Evolutionary conservation across 1,284 basidiomycete species (phyloP), one percentile per base, ranked within the genome.

Genomic region (Marasmius sp.): DNA sequence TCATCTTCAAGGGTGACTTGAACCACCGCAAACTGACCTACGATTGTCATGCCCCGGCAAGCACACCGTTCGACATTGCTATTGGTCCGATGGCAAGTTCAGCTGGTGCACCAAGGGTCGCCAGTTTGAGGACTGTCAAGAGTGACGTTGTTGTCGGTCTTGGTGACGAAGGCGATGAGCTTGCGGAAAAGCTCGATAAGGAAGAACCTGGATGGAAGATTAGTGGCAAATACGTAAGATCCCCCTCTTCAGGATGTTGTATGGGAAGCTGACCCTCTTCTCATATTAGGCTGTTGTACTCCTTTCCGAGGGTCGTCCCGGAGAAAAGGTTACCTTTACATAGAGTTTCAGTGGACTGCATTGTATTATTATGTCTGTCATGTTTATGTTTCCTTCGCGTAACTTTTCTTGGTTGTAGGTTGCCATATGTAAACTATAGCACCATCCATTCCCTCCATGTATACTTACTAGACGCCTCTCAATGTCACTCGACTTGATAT

Each of bases 131-230:
- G 63, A 96, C 94, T 3, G 89, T 96, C 80, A 95, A 95, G 79
- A 92, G 89, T 66, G 93, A 95, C 65, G 88, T 91, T 20, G 89
- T 91, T 6, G 89, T 91, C 53, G 89, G 89, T 11, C 75, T 91
- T 14, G 87, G 86, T 37, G 71, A 78, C n/a, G 76, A 86, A 10
- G 94, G 93, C 34, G 87, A 94, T 64, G 81, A 85, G 43, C 81
- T 90, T 38, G 93, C 93, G 1, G 88, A 93, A 72, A 85, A 84
- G 66, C 81, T 98, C 45, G 95, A 98, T 75, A 82, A 91, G 69
- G 85, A 87, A 53, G 95, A 98, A 74, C 88, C 92, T 27, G 96
- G 96, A 54, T 98, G 96, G 96, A 96, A 95, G 80, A 98, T 98
- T 72, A 94, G 92, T 57, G 94, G 94, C 57, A 95, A 95, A 91